Evolutionary conservation across 1,139 yeast genomes (phyloP), one percentile per base, ranked within the genome.

Genomic region (Pichia sorboxylosa): DNA sequence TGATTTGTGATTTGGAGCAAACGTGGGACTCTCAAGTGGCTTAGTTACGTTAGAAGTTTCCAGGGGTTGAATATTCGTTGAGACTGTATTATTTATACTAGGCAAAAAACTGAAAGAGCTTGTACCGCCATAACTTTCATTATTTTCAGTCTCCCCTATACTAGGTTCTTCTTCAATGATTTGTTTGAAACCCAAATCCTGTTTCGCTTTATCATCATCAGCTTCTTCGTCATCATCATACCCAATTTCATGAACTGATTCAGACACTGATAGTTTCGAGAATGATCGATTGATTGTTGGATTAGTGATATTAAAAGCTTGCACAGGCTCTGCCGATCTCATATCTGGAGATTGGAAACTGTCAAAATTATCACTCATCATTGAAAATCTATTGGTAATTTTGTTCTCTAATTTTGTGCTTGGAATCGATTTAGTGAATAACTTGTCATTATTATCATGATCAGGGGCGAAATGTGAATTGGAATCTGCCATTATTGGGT

Each of bases 181-280:
- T 11, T 22, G 31, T 15, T n/a, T n/a, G n/a, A n/a, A n/a, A n/a
- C n/a, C n/a, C n/a, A n/a, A n/a, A n/a, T n/a, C n/a, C n/a, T n/a
- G n/a, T n/a, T n/a, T n/a, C n/a, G n/a, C n/a, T n/a, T n/a, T n/a
- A n/a, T n/a, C n/a, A n/a, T n/a, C n/a, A n/a, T n/a, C n/a, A n/a
- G n/a, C n/a, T n/a, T n/a, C n/a, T n/a, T 19, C 31, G 5, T 33
- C 17, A 14, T 32, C 32, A 10, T 44, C 39, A 25, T 51, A 50
- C 4, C 55, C 55, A 19, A 51, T 38, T 34, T 46, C 49, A 24
- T 45, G 36, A 5, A 51, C 38, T 3, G 48, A 39, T 14, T 30
- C 33, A 6, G 40, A 24, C n/a, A 24, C 30, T 7, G 37, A 31
- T 17, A 35, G 29, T 31, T 33, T 34, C 1, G 39, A 36, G 17